Conservation (phyloP, 345 rosid genomes). For the Arabidopsis arenosa region DNA sequence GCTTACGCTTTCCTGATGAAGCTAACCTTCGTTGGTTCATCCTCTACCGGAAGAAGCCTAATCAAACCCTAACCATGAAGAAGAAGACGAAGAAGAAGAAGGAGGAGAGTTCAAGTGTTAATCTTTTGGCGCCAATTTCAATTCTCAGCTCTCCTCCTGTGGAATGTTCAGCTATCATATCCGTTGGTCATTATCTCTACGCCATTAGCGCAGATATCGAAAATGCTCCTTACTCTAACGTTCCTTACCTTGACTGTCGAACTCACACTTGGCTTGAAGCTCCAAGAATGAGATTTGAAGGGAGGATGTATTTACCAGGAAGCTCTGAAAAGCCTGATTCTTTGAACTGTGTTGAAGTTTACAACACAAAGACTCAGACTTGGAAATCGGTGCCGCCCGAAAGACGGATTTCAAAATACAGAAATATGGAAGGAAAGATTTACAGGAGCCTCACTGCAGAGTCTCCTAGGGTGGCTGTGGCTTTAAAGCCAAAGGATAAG, state of each 20-base stretch:
- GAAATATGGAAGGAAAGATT: neutral
- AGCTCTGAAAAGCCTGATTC: neutral
- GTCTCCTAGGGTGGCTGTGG: too few species aligned
- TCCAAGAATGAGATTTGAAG: neutral
- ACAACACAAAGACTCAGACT: constrained; percentile 5
- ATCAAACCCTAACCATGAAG: neutral
- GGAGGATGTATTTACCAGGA: neutral
- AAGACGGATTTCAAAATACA: neutral
- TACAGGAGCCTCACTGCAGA: too few species aligned
- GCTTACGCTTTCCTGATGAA: neutral
- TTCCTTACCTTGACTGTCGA: neutral
- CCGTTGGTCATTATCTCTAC: neutral
- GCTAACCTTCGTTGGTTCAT: neutral
- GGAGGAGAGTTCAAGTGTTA: neutral
- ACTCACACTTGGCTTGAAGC: neutral
- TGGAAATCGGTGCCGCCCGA: neutral
- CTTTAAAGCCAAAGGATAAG: too few species aligned
- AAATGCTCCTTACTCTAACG: neutral
- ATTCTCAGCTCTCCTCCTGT: neutral
- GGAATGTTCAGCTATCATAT: neutral
- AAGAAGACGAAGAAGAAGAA: neutral
- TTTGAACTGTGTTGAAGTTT: neutral
- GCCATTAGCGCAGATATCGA: neutral
- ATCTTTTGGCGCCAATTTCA: neutral
- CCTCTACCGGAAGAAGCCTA: neutral